A percentile compares a stretch with the other conserved stretches of the same genome.
These are phyloP conservation scores for Mrakia blollopis DNA, from an alignment of 768 basidiomycete genomes.

Conservation along the genomic window DNA sequence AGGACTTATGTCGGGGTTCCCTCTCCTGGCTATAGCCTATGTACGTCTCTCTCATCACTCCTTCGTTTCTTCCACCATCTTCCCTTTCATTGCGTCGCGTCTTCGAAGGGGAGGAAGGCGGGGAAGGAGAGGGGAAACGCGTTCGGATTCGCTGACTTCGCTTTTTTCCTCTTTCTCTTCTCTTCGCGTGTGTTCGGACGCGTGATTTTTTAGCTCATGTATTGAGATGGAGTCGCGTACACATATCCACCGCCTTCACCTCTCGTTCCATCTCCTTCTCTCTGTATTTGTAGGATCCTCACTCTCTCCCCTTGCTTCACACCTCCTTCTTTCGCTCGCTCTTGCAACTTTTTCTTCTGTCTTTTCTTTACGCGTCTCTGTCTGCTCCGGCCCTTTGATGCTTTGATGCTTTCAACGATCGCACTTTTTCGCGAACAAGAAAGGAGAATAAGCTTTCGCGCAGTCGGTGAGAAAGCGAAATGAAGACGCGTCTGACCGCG, in stretches of 20 bases:
- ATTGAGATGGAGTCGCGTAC: neutral
- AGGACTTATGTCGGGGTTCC: constrained; percentile 78
- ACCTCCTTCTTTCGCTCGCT: neutral
- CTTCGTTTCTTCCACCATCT: neutral
- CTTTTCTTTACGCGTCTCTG: neutral
- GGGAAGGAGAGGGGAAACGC: neutral
- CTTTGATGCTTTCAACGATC: no score
- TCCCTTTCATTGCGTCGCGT: no score
- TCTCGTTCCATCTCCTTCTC: neutral
- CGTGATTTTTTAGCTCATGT: constrained; percentile 13
- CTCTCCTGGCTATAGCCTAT: constrained; percentile 53
- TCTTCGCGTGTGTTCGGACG: no score
- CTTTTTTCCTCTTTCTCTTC: neutral
- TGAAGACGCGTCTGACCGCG: no score
- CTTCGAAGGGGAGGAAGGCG: neutral
- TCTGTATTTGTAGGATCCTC: neutral
- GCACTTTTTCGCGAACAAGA: no score
- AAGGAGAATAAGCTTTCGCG: no score
- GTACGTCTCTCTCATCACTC: constrained; percentile 11
- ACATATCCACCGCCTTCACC: neutral
- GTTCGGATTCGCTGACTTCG: neutral
- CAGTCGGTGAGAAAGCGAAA: neutral
- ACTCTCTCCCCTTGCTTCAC: no score
- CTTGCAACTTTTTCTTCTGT: neutral
- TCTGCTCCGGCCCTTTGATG: constrained; percentile 1